A percentile compares a stretch with the other conserved stretches of the same genome.
Evolutionary conservation across 2,329 filamentous ascomycete species (phyloP).

Genomic region (Lasiodiplodia gonubiensis): DNA sequence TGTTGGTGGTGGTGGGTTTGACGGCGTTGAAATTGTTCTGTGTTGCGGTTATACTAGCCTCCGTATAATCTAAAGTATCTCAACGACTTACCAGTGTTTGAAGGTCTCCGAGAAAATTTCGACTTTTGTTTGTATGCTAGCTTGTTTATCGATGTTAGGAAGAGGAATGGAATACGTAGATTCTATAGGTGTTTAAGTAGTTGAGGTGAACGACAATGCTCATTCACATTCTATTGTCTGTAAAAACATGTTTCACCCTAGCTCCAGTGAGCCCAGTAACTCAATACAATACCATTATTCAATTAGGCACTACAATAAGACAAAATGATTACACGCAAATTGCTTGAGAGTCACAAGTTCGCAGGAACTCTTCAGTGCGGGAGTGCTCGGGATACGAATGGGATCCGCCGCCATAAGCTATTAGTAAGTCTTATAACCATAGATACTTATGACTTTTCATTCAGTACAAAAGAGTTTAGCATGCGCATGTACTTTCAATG

Average conservation of each 20-base stretch:
- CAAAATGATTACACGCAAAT: neutral
- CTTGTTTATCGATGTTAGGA: neutral
- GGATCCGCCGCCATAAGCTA: too few relatives aligned
- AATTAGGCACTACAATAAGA: neutral
- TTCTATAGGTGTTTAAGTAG: neutral
- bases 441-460: too few relatives aligned
- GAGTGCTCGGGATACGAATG: neutral
- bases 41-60: neutral
- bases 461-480: neutral
- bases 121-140: neutral
- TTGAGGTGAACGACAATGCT: neutral
- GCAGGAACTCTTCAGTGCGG: too few relatives aligned
- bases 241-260: neutral
- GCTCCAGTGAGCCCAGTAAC: too few relatives aligned
- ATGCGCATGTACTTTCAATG: too few relatives aligned
- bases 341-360: neutral
- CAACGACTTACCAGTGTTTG: neutral
- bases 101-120: neutral
- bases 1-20: neutral
- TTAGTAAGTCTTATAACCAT: neutral
- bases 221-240: neutral
- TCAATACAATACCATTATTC: neutral
- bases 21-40: neutral
- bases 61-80: neutral
- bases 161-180: neutral